Conservation (phyloP, 352 stramenopile genomes). For the Globisporangium spiculum region DNA sequence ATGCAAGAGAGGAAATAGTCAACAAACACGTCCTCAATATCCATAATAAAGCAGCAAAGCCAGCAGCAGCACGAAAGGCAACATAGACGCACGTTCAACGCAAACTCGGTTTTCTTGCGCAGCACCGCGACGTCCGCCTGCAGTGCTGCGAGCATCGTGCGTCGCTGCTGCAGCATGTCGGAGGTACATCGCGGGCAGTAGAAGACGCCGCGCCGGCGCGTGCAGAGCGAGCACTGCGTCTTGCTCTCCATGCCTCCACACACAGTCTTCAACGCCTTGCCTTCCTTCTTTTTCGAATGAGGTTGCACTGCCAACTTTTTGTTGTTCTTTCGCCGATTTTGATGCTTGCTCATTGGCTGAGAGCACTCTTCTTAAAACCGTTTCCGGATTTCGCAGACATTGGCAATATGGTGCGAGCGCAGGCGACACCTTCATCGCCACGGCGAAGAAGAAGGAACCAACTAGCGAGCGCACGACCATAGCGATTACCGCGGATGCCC, state of each 20-base stretch:
- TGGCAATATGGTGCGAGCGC: too few species aligned
- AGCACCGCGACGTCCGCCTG: conserved; percentile 78
- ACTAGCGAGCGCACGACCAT: too few species aligned
- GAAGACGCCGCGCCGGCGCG: conserved; percentile 43
- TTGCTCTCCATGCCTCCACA: background rate
- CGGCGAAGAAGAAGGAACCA: too few species aligned
- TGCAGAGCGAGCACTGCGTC: conserved; percentile 60
- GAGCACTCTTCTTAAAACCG: background rate
- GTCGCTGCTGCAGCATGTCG: conserved; percentile 68
- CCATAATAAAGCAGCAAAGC: background rate
- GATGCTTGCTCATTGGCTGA: background rate
- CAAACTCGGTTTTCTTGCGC: conserved; percentile 72
- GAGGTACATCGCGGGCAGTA: conserved; percentile 63
- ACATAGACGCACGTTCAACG: conserved; percentile 42
- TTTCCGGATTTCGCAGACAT: too few species aligned
- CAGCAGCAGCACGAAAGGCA: background rate
- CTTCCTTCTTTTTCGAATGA: background rate
- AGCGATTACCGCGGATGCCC: too few species aligned
- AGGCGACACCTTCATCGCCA: background rate
- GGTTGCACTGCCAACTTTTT: background rate
- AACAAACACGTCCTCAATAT: background rate
- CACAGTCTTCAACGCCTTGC: background rate
- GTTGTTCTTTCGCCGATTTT: background rate
- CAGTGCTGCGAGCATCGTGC: conserved; percentile 70
- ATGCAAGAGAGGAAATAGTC: background rate